These are phyloP conservation scores for Schizothecium vesticola DNA, from an alignment of 495 filamentous ascomycete species.

Conservation along the genomic window DNA sequence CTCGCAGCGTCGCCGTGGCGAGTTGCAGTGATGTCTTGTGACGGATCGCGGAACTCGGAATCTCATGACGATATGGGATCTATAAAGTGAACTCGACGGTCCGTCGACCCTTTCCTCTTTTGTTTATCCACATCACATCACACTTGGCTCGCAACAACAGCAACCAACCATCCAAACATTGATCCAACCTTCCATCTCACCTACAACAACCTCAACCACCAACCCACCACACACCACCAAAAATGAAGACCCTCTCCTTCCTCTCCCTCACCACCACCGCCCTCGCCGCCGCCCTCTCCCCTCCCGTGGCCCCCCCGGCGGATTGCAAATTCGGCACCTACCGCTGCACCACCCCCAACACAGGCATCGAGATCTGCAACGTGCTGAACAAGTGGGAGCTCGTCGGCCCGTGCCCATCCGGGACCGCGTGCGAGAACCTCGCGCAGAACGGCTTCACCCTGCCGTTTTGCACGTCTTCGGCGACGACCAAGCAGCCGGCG, in stretches of 20 bases:
- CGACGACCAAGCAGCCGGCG: not conserved
- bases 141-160: not conserved
- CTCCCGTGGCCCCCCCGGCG: not conserved
- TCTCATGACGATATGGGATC: not conserved
- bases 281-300: constrained; percentile 11
- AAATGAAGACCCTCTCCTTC: constrained; percentile 17
- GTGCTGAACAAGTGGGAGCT: constrained; percentile 15
- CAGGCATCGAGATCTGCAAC: constrained; percentile 25
- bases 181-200: not conserved
- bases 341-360: constrained; percentile 21
- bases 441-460: constrained; percentile 19
- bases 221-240: not conserved
- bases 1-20: not conserved
- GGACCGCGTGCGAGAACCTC: constrained; percentile 16
- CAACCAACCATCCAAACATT: not conserved
- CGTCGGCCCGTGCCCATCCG: constrained; percentile 18
- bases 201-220: not conserved
- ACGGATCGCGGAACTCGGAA: not conserved
- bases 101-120: not conserved
- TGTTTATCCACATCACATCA: not conserved
- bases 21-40: not conserved
- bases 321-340: constrained; percentile 24
- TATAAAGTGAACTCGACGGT: not conserved
- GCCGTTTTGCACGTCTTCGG: constrained; percentile 18
- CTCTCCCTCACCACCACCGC: constrained; percentile 14